phyloP scores from a whole-genome alignment of 1,284 basidiomycete genomes.

The Pisolithus thermaeus region DNA sequence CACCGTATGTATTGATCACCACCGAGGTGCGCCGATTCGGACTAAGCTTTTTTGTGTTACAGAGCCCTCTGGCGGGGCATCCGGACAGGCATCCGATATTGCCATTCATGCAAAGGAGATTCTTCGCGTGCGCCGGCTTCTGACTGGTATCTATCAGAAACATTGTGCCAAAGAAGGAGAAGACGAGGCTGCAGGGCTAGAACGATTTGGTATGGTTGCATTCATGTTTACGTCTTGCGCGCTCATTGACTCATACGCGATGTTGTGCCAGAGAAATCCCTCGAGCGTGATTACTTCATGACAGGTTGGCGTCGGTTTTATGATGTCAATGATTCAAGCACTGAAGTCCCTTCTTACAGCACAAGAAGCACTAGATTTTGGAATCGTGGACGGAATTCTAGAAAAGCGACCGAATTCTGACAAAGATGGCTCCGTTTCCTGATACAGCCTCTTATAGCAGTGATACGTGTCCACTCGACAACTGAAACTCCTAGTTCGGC shows the following conservation, averaged over 20 bases:
- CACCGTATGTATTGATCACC: conserved; percentile 63
- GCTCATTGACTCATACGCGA: conserved; percentile 8
- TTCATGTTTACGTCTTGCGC: conserved; percentile 5
- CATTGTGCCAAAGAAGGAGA: conserved; percentile 72
- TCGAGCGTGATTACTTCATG: conserved; percentile 94
- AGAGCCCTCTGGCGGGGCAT: conserved; percentile 94
- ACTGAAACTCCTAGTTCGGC: conserved; percentile 9
- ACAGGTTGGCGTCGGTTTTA: conserved; percentile 52
- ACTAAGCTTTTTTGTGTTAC: conserved; percentile 5
- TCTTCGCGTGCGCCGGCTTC: conserved; percentile 72
- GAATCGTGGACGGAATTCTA: conserved; percentile 86
- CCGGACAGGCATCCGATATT: conserved; percentile 90
- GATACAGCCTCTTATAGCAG: conserved; percentile 7
- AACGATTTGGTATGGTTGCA: conserved; percentile 67
- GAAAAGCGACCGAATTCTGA: conserved; percentile 57
- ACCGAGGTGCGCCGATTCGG: conserved; percentile 10
- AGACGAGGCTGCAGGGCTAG: conserved; percentile 53
- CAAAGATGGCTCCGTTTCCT: conserved; percentile 24
- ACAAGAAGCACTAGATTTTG: conserved; percentile 81
- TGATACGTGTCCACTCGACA: conserved; percentile 7
- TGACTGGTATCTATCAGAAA: conserved; percentile 81
- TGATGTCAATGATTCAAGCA: conserved; percentile 13
- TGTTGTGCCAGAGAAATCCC: conserved; percentile 59
- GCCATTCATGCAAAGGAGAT: conserved; percentile 94
- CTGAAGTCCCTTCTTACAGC: conserved; percentile 39